These are phyloP conservation scores for Fragilaria radians DNA, from an alignment of 108 stramenopile genomes.

Conservation along the genomic window DNA sequence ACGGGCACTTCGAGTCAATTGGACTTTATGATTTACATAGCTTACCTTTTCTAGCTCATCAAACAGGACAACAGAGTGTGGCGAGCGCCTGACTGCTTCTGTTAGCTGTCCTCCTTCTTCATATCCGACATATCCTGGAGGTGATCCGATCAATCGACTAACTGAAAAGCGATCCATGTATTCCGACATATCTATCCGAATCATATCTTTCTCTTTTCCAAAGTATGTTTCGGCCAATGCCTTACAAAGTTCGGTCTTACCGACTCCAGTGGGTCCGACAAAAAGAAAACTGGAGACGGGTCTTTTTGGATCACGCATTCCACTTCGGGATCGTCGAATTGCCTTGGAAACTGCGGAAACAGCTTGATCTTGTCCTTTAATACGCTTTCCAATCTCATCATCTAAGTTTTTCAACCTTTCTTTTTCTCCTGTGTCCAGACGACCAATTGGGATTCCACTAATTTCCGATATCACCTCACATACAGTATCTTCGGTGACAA, in stretches of 20 bases:
- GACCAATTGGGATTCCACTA: conserved; percentile 60
- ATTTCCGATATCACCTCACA: conserved; percentile 55
- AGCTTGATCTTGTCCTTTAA: conserved; percentile 86
- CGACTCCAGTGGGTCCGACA: conserved; percentile 89
- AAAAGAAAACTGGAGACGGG: conserved; percentile 85
- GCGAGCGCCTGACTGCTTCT: conserved; percentile 81
- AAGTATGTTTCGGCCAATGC: conserved; percentile 79
- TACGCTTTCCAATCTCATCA: conserved; percentile 51
- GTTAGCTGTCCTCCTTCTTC: conserved; percentile 96
- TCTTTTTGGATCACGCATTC: conserved; percentile 62
- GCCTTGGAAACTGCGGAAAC: conserved; percentile 72
- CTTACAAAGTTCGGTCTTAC: conserved; percentile 87
- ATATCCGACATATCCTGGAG: conserved; percentile 91
- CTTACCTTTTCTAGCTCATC: conserved; percentile 42
- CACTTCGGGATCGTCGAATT: conserved; percentile 75
- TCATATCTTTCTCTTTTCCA: conserved; percentile 78
- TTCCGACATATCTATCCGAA: conserved; percentile 90
- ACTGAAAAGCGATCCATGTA: conserved; percentile 94
- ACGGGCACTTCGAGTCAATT: not conserved
- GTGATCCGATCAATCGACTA: conserved; percentile 84
- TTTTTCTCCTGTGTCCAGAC: conserved; percentile 69
- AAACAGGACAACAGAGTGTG: conserved; percentile 69
- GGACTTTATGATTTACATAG: not conserved
- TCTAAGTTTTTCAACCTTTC: conserved; percentile 77
- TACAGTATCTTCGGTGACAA: conserved; percentile 59